These are phyloP conservation scores for Termitomyces heimii DNA, from an alignment of 768 basidiomycete species.

Conservation along the genomic window DNA sequence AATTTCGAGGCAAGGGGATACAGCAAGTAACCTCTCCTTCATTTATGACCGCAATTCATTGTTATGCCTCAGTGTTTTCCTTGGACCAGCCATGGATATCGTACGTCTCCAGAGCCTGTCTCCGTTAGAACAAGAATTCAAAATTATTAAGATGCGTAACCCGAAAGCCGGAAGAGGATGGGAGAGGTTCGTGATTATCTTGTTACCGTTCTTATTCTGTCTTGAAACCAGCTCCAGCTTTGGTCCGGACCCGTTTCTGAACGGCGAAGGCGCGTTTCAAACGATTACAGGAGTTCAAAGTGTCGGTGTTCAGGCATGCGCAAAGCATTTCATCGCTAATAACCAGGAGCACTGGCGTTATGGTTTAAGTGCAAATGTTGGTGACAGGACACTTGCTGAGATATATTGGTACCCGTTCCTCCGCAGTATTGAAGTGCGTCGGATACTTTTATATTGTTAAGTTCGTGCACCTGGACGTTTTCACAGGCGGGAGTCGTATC, in stretches of 20 bases:
- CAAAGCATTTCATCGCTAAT: slow-evolving; percentile 46
- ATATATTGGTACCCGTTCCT: slow-evolving; percentile 48
- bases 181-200: slow-evolving; percentile 29
- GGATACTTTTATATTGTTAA: neutral
- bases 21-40: slow-evolving; percentile 21
- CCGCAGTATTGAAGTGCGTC: slow-evolving; percentile 38
- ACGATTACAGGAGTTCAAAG: slow-evolving; percentile 56
- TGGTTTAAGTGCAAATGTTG: slow-evolving; percentile 37
- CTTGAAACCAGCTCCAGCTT: slow-evolving; percentile 23
- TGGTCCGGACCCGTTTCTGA: slow-evolving; percentile 59
- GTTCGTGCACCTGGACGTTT: neutral
- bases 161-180: slow-evolving; percentile 45
- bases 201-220: neutral
- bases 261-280: slow-evolving; percentile 54
- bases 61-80: slow-evolving; percentile 26
- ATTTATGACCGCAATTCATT: neutral
- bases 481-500: slow-evolving; percentile 41
- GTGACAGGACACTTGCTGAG: slow-evolving; percentile 53
- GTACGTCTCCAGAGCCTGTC: slow-evolving; percentile 17
- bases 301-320: slow-evolving; percentile 56
- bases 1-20: slow-evolving; percentile 63
- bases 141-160: slow-evolving; percentile 37
- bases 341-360: slow-evolving; percentile 52
- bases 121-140: neutral
- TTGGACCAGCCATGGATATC: slow-evolving; percentile 53